Percentiles rank a stretch among this genome's conserved stretches.
Evolutionary conservation across 2,329 filamentous ascomycete species (phyloP).

Genomic region (Curvularia eragrostidis): DNA sequence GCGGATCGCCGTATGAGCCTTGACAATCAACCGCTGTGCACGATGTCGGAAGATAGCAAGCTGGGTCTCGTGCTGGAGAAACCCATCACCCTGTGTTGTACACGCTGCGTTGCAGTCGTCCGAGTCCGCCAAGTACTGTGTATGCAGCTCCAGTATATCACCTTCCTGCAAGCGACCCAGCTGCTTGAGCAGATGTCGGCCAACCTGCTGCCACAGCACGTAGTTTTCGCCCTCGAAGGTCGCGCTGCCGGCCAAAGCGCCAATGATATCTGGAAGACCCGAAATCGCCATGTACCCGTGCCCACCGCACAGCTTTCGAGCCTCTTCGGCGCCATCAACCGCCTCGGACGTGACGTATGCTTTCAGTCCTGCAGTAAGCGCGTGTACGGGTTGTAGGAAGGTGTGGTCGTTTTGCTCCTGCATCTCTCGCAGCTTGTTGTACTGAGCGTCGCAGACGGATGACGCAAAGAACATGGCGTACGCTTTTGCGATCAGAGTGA

Average conservation of each 20-base stretch:
- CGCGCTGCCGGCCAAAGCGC: conserved; percentile 30
- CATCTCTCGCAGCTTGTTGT: conserved; percentile 10
- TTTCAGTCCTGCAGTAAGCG: conserved; percentile 50
- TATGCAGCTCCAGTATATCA: conserved; percentile 2
- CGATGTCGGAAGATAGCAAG: conserved; percentile 33
- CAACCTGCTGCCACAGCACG: conserved; percentile 52
- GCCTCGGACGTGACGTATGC: conserved; percentile 58
- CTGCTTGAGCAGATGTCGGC: conserved; percentile 40
- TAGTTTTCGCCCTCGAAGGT: conserved; percentile 54
- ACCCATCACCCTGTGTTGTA: conserved; percentile 8
- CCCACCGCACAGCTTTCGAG: conserved; percentile 48
- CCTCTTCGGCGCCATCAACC: conserved; percentile 52
- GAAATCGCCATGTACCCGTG: conserved; percentile 49
- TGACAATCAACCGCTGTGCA: conserved; percentile 22
- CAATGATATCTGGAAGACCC: conserved; percentile 43
- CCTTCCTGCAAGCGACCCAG: conserved; percentile 13
- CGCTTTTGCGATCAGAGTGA: conserved; percentile 23
- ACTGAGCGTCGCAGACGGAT: conserved; percentile 7
- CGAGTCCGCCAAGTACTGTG: conserved; percentile 5
- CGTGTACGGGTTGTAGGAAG: conserved; percentile 32
- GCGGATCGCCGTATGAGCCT: conserved; percentile 11
- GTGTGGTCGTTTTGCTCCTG: conserved; percentile 10
- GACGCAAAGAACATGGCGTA: conserved; percentile 30
- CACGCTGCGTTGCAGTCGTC: conserved; percentile 4
- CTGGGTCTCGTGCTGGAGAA: conserved; percentile 27